Base-by-base conservation (phyloP, 2,329 filamentous ascomycete genomes). In the Paraphoma chrysanthemicola region DNA sequence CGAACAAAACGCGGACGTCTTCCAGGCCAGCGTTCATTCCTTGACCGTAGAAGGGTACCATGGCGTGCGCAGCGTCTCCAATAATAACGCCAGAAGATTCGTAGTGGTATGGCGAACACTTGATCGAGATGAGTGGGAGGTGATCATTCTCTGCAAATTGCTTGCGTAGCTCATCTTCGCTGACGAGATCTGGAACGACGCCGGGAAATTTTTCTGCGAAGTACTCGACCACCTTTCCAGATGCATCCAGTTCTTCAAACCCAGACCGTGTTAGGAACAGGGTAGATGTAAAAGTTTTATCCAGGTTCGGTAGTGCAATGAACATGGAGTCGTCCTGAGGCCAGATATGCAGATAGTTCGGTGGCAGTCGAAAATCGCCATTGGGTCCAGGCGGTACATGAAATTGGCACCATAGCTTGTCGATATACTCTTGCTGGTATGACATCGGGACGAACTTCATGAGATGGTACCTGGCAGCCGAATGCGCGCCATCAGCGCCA, bases 41-140 rank as follows among this genome's bases (percentile, higher is more conserved):
- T 76, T 99, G 95, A 0, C 95, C 95, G 76, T 98, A 99, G 78
- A 99, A 99, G 0, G 95, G 95, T 0, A 99, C 93, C 89, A 99
- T 97, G 54, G 96, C 95, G 75, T 99, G 95, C 0, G 95, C 93
- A 7, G 95, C 93, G 73, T 99, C 95, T 56, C 95, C 95, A 36
- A 99, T 75, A 47, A 99, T 92, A 57, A 96, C 92, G 31, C 85
- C 92, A 0, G 88, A 90, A 23, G 87, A 87, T 48, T 80, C 82
- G 79, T 87, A 92, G 79, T 97, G 92, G 77, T 98, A 91, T 0
- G 95, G 95, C 16, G 85, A 85, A 80, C 93, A 97, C 78, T 97
- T 98, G 72, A 99, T 90, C 73, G 87, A 95, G 73, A 99, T 95
- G 6, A 99, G 83, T 0, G 95, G 95, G 0, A 98, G 86, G 71